phyloP scores from a whole-genome alignment of 352 stramenopile species.

The Globisporangium paddicum region DNA sequence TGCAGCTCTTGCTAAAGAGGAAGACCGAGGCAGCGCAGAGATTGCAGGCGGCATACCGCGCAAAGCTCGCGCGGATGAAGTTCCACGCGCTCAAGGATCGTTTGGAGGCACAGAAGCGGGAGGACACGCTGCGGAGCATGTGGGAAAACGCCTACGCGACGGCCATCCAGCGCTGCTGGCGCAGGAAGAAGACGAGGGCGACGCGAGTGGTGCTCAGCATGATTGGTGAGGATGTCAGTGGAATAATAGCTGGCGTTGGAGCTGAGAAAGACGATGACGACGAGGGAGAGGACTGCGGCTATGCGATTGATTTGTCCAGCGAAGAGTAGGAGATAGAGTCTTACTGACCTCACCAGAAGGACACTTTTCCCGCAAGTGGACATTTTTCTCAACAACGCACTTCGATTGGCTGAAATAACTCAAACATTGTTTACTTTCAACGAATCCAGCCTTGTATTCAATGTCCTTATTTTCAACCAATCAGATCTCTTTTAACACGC shows the following conservation, averaged over 20 bases:
- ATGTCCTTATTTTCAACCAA: no score
- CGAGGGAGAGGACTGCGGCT: background rate
- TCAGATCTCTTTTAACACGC: no score
- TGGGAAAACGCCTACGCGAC: slow-evolving; percentile 74
- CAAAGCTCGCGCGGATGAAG: slow-evolving; percentile 40
- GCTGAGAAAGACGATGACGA: background rate
- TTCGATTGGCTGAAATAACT: no score
- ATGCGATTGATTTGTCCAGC: slow-evolving; percentile 2
- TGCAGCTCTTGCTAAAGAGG: slow-evolving; percentile 22
- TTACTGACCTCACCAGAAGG: background rate
- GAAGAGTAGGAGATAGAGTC: background rate
- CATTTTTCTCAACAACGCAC: no score
- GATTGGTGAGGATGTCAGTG: background rate
- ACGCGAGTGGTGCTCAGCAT: background rate
- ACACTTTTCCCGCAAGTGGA: no score
- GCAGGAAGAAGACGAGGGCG: slow-evolving; percentile 3
- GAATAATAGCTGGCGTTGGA: background rate
- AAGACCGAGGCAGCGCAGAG: slow-evolving; percentile 29
- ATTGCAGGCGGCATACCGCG: slow-evolving; percentile 59
- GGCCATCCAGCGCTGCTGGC: slow-evolving; percentile 61
- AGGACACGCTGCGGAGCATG: slow-evolving; percentile 48
- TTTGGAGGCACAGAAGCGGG: slow-evolving; percentile 50
- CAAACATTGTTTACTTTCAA: no score
- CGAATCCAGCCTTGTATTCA: no score
- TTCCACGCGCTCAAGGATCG: slow-evolving; percentile 63